phyloP scores from a whole-genome alignment of 1,284 basidiomycete genomes.

The Vanrija humicola region DNA sequence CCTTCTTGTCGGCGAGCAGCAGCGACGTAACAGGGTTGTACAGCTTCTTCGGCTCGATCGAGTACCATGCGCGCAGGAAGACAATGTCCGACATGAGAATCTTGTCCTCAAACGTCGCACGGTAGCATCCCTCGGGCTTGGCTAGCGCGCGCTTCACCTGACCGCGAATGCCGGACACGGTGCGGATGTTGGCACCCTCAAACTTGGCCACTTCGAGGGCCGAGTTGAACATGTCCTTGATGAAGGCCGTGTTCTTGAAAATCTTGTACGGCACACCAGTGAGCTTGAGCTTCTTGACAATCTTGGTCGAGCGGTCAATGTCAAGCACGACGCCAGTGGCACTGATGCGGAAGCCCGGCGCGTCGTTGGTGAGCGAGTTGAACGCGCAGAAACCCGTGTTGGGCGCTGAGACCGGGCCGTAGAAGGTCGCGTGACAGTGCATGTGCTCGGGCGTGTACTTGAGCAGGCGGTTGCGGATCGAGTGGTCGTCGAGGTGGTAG shows the following conservation, averaged over 20 bases:
- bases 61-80: conserved; percentile 96
- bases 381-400: conserved; percentile 98
- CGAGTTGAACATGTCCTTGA: conserved; percentile 95
- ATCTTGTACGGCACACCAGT: conserved; percentile 95
- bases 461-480: conserved; percentile 96
- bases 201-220: conserved; percentile 96
- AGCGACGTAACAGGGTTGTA: conserved; percentile 96
- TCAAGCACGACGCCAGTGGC: conserved; percentile 95
- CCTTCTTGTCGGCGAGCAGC: conserved; percentile 69
- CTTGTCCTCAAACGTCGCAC: conserved; percentile 98
- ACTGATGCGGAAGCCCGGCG: conserved; percentile 77
- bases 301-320: conserved; percentile 84
- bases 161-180: conserved; percentile 92
- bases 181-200: conserved; percentile 91
- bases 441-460: conserved; percentile 99
- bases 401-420: conserved; percentile 82
- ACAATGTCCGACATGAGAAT: conserved; percentile 93
- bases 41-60: conserved; percentile 87
- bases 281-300: conserved; percentile 98
- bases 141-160: conserved; percentile 93
- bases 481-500: conserved; percentile 95
- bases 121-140: conserved; percentile 91
- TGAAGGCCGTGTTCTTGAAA: conserved; percentile 98
- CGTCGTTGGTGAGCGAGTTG: conserved; percentile 69
- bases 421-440: conserved; percentile 98